Evolutionary conservation across 495 filamentous ascomycete species (phyloP).

Genomic region (Thermochaetoides thermophila): DNA sequence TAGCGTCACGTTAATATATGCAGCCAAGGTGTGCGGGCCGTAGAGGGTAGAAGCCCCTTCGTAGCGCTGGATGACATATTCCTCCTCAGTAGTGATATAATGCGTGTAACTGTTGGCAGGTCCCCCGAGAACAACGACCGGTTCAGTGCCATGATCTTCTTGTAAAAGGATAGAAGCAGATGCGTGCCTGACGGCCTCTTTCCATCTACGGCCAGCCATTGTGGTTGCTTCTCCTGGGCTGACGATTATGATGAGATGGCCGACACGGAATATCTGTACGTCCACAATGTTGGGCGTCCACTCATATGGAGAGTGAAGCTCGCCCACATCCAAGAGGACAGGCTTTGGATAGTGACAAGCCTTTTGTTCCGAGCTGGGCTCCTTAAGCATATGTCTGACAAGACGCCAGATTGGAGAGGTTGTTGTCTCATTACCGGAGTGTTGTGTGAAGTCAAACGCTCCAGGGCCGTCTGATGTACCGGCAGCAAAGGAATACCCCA

Average conservation of each 20-base stretch:
- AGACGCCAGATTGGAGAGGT: constrained; percentile 74
- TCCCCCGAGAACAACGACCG: constrained; percentile 76
- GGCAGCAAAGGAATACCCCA: constrained; percentile 88
- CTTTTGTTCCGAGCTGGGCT: constrained; percentile 54
- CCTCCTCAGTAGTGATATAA: constrained; percentile 86
- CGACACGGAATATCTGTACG: constrained; percentile 75
- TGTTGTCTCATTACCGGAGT: constrained; percentile 53
- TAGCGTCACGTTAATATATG: constrained; percentile 75
- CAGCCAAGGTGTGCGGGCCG: constrained; percentile 79
- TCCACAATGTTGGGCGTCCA: constrained; percentile 94
- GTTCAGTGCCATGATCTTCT: constrained; percentile 16
- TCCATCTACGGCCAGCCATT: constrained; percentile 91
- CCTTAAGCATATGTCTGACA: constrained; percentile 57
- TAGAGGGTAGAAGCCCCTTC: constrained; percentile 93
- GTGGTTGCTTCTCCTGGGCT: constrained; percentile 86
- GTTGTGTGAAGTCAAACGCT: constrained; percentile 88
- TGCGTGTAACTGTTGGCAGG: constrained; percentile 94
- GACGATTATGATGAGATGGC: constrained; percentile 76
- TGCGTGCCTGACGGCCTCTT: constrained; percentile 51
- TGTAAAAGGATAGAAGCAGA: constrained; percentile 29
- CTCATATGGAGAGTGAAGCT: constrained; percentile 60
- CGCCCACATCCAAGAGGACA: constrained; percentile 80
- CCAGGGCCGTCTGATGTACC: constrained; percentile 92
- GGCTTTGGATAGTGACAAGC: constrained; percentile 75
- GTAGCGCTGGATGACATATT: constrained; percentile 81